A percentile compares a stretch with the other conserved stretches of the same genome.
phyloP scores from a whole-genome alignment of 768 basidiomycete species.

The Gelatoporia subvermispora region DNA sequence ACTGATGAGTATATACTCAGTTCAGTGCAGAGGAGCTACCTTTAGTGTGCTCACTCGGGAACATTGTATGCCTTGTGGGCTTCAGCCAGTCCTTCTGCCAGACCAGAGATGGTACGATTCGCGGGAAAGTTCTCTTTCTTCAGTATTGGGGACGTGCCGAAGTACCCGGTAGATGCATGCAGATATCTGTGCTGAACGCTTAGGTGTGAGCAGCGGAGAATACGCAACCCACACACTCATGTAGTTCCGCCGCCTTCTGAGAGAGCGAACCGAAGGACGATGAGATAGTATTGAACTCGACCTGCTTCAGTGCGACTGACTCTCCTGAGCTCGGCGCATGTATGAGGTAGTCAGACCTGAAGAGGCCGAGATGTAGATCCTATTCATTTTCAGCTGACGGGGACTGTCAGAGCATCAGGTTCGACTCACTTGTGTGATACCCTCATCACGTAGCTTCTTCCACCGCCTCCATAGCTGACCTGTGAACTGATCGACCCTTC shows the following conservation, averaged over 20 bases:
- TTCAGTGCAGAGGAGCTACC: not conserved
- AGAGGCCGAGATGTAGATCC: slow-evolving; percentile 85
- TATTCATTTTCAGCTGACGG: slow-evolving; percentile 39
- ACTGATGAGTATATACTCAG: slow-evolving; percentile 21
- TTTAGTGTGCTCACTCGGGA: slow-evolving; percentile 34
- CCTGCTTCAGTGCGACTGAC: slow-evolving; percentile 70
- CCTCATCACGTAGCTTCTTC: slow-evolving; percentile 68
- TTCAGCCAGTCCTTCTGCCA: slow-evolving; percentile 72
- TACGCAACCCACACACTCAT: slow-evolving; percentile 47
- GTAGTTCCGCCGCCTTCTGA: slow-evolving; percentile 60
- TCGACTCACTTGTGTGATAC: slow-evolving; percentile 46
- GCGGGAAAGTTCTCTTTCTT: slow-evolving; percentile 55
- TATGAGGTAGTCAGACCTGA: slow-evolving; percentile 91
- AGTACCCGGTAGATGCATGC: slow-evolving; percentile 61
- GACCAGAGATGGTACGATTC: slow-evolving; percentile 65
- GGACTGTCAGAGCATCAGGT: not conserved
- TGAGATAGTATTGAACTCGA: slow-evolving; percentile 97
- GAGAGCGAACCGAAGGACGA: slow-evolving; percentile 85
- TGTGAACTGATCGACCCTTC: slow-evolving; percentile 82
- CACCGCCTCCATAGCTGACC: slow-evolving; percentile 83
- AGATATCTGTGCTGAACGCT: slow-evolving; percentile 57
- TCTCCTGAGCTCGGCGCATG: slow-evolving; percentile 43
- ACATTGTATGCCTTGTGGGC: slow-evolving; percentile 74
- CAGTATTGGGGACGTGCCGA: slow-evolving; percentile 48
- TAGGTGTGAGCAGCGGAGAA: not conserved